Base-by-base conservation (phyloP, 164 flowering plant species). In the Magnolia changhungtana region DNA sequence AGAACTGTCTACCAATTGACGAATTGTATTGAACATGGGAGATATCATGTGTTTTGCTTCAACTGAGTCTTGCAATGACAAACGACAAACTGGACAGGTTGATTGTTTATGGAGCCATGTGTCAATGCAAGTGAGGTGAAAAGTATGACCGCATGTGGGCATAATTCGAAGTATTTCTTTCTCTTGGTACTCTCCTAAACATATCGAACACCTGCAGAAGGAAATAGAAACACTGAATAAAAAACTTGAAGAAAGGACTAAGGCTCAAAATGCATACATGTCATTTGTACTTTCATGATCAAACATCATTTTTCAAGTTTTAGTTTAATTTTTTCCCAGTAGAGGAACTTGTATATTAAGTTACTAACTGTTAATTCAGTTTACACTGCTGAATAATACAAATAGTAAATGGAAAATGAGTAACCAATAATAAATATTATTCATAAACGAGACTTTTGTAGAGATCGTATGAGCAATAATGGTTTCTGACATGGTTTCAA, bases 41-140 rank as follows among this genome's bases (percentile, higher is more conserved):
- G 78, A 18, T 31, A 79, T 79, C n/a, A 27, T 70, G 7, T 45
- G 76, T 75, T 85, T 85, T 64, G 70, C 51, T 75, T 81, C 86
- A 4, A 74, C 59, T 1, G 87, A 73, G 50, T 88, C 87, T n/a
- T 88, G 86, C 45, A 92, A 72, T 69, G 91, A 85, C n/a, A 89
- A 81, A 24, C 97, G 92, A 78, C 97, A 92, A 9, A 90, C 90
- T 7, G 95, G 97, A 65, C 97, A 92, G 23, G 95, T 92, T 27
- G 91, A 82, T 68, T 89, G 92, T 49, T 87, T 90, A 61, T 83
- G 83, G n/a, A 92, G 84, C 97, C 97, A 92, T 20, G 76, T 61
- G 69, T 90, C 95, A 29, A 90, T 90, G 89, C 97, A 92, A 59
- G 84, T 75, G 29, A 87, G 86, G 80, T 92, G 97, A 72, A 90